Conservation (phyloP, 495 filamentous ascomycete species). For the Tirmania nivea region DNA sequence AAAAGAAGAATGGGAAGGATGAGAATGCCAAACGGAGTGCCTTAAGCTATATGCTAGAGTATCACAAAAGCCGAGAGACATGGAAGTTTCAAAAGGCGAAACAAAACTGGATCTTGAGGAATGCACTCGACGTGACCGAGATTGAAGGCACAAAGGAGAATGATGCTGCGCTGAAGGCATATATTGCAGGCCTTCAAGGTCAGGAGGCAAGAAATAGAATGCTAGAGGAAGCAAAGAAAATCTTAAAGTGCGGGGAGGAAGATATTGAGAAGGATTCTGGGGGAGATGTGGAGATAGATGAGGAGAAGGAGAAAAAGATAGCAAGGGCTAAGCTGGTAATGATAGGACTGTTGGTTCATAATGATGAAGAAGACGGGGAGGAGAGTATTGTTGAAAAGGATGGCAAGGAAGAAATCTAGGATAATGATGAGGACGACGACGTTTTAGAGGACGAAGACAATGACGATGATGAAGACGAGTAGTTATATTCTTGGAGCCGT, state of each 20-base stretch:
- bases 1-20: neutral
- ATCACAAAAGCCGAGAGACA: constrained; percentile 6
- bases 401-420: neutral
- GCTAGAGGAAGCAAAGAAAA: constrained; percentile 11
- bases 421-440: neutral
- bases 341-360: constrained; percentile 14
- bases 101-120: constrained; percentile 19
- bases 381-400: constrained; percentile 8
- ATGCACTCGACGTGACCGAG: constrained; percentile 7
- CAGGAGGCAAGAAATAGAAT: constrained; percentile 10
- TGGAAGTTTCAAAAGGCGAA: constrained; percentile 18
- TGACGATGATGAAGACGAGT: too few relatives aligned
- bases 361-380: constrained; percentile 5
- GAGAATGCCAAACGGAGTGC: neutral
- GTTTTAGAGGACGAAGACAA: too few relatives aligned
- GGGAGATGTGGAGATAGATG: neutral
- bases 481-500: too few relatives aligned
- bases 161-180: constrained; percentile 8
- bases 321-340: constrained; percentile 18
- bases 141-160: neutral
- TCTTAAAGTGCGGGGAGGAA: constrained; percentile 7
- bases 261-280: constrained; percentile 5
- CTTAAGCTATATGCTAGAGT: constrained; percentile 9
- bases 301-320: neutral
- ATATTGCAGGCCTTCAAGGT: constrained; percentile 15